These are phyloP conservation scores for Cytospora paraplurivora DNA, from an alignment of 2,329 filamentous ascomycete species.

Conservation along the genomic window DNA sequence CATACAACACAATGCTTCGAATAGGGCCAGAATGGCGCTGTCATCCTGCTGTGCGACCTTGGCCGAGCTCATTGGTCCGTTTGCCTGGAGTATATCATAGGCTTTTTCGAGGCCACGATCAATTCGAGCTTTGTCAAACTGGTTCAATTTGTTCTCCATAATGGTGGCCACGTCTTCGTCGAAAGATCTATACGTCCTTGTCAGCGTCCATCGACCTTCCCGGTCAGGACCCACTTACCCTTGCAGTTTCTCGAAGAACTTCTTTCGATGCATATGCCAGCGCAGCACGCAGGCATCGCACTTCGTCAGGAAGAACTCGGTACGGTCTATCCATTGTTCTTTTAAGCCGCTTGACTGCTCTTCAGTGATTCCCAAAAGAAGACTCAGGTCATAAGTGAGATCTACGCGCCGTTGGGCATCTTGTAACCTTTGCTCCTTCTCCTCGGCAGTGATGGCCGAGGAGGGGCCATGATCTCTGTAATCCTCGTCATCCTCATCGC, in stretches of 20 bases:
- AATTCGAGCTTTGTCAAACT: constrained; percentile 41
- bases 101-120: constrained; percentile 49
- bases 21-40: constrained; percentile 75
- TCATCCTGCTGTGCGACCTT: constrained; percentile 52
- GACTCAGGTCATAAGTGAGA: constrained; percentile 66
- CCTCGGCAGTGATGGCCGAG: constrained; percentile 49
- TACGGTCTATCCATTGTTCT: constrained; percentile 57
- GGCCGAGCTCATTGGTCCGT: constrained; percentile 49
- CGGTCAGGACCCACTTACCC: constrained; percentile 47
- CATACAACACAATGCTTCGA: constrained; percentile 85
- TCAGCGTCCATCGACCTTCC: not conserved
- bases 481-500: constrained; percentile 63
- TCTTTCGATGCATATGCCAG: constrained; percentile 70
- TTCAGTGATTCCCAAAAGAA: constrained; percentile 68
- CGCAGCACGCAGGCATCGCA: constrained; percentile 73
- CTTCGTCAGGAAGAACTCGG: constrained; percentile 60
- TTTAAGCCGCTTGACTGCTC: constrained; percentile 62
- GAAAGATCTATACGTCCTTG: constrained; percentile 36
- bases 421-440: constrained; percentile 56
- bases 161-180: constrained; percentile 42
- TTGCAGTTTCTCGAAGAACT: constrained; percentile 62
- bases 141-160: constrained; percentile 44
- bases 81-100: constrained; percentile 49
- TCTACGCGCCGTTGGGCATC: constrained; percentile 59
- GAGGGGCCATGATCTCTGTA: constrained; percentile 60